Evolutionary conservation across 306 rosid genomes (phyloP), one percentile per base, ranked within the genome.

Genomic region (Begonia peltatifolia): DNA sequence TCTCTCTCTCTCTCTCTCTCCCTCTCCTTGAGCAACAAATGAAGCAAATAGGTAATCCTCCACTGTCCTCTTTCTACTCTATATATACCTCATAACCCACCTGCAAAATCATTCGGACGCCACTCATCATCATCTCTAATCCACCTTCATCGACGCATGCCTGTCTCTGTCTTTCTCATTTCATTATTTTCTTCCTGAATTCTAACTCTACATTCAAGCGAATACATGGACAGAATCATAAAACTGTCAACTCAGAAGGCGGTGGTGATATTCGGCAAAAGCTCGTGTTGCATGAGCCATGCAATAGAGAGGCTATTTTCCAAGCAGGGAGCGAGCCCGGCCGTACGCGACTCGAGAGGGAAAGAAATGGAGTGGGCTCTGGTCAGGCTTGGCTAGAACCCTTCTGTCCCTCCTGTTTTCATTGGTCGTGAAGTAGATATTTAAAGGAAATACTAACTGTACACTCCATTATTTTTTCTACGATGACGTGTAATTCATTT

Each of bases 221-320:
- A 50, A 53, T 3, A 50, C 12, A 87, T 85, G 97, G 95, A 90
- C 22, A 79, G 87, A 0, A 69, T 90, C 52, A 73, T 78, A 9
- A 85, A 83, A 14, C 13, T 90, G 71, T 79, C 79, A 25, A 78
- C 97, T 0, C 94, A 85, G 44, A 90, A 78, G 64, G 95, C 97
- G 0, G 92, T 85, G 73, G 97, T 90, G 80, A 85, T 90, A 11
- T 90, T 85, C 79, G 85, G 97, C 76, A 90, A 90, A 85, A 90
- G 92, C 62, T 80, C 94, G 0, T 85, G 97, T 36, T 92, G 97
- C 87, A 85, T 90, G 94, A 76, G 82, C 63, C 95, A 90, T 63
- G 87, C 97, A 8, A 80, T 90, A 3, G 85, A 90, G 83, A 78
- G 90, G 68, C 67, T 90, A 8, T 76, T 90, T 15, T 90, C 83